These are phyloP conservation scores for Blastocystis sp. DNA, from an alignment of 352 stramenopile genomes.

Conservation along the genomic window DNA sequence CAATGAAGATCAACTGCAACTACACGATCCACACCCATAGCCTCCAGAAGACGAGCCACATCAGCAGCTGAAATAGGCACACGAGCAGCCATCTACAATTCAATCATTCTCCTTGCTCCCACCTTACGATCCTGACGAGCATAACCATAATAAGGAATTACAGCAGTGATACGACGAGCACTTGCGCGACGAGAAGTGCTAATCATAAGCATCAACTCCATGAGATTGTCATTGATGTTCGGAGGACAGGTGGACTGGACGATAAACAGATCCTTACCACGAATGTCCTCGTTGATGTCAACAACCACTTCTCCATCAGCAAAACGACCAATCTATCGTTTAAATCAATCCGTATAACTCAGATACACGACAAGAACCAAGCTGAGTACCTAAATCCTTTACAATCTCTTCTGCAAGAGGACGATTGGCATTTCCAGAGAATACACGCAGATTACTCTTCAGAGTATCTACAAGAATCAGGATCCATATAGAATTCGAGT, in stretches of 20 bases:
- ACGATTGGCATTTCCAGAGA: slow-evolving; percentile 93
- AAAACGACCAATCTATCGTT: slow-evolving; percentile 71
- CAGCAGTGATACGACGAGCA: slow-evolving; percentile 93
- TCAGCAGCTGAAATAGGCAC: slow-evolving; percentile 94
- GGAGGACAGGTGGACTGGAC: slow-evolving; percentile 93
- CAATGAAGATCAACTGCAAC: slow-evolving; percentile 86
- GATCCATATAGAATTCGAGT: not conserved
- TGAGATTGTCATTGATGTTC: slow-evolving; percentile 98
- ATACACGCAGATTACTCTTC: slow-evolving; percentile 71
- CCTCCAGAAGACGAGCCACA: slow-evolving; percentile 81
- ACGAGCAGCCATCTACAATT: slow-evolving; percentile 70
- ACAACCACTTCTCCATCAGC: slow-evolving; percentile 98
- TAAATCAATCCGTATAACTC: not conserved
- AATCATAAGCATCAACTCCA: slow-evolving; percentile 93
- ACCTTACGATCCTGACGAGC: slow-evolving; percentile 84
- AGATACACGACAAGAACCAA: slow-evolving; percentile 70
- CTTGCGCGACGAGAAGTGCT: slow-evolving; percentile 91
- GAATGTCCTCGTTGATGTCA: slow-evolving; percentile 97
- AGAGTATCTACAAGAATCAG: not conserved
- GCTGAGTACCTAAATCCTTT: slow-evolving; percentile 87
- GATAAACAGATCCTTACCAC: slow-evolving; percentile 98
- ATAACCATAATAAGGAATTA: slow-evolving; percentile 85
- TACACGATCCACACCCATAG: slow-evolving; percentile 83
- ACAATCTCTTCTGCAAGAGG: slow-evolving; percentile 89
- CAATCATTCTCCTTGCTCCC: slow-evolving; percentile 44